These are phyloP conservation scores for Vigna angularis DNA, from an alignment of 306 rosid genomes.

Conservation along the genomic window DNA sequence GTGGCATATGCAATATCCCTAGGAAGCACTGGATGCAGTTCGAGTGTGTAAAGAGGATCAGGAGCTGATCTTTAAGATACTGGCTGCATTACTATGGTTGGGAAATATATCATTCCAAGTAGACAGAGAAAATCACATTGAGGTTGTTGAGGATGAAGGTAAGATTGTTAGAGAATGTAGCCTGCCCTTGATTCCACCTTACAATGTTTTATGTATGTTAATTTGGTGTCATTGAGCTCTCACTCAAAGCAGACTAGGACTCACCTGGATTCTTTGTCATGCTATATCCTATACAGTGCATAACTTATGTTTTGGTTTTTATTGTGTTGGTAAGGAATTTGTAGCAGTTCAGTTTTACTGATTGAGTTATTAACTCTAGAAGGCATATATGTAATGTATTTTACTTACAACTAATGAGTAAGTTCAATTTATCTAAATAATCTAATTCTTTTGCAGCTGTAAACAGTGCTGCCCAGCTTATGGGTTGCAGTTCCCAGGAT, in stretches of 20 bases:
- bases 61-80: constrained; percentile 67
- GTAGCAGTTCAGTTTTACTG: constrained; percentile 33
- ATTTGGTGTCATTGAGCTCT: constrained; percentile 25
- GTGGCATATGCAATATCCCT: constrained; percentile 41
- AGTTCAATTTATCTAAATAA: constrained; percentile 15
- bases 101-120: constrained; percentile 90
- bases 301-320: constrained; percentile 1
- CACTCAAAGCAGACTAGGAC: constrained; percentile 26
- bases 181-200: constrained; percentile 19
- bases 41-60: constrained; percentile 75
- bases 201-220: constrained; percentile 25
- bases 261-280: constrained; percentile 19
- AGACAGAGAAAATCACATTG: constrained; percentile 70
- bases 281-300: constrained; percentile 28
- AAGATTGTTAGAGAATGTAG: constrained; percentile 38
- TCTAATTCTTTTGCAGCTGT: constrained; percentile 65
- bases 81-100: constrained; percentile 90
- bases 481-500: constrained; percentile 84
- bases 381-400: constrained; percentile 28
- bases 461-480: constrained; percentile 70
- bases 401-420: constrained; percentile 12
- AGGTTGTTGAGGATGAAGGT: constrained; percentile 90
- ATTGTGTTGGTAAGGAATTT: constrained; percentile 25
- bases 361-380: constrained; percentile 11
- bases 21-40: constrained; percentile 73